Conservation (phyloP, 345 rosid genomes). For the Bretschneidera sinensis region DNA sequence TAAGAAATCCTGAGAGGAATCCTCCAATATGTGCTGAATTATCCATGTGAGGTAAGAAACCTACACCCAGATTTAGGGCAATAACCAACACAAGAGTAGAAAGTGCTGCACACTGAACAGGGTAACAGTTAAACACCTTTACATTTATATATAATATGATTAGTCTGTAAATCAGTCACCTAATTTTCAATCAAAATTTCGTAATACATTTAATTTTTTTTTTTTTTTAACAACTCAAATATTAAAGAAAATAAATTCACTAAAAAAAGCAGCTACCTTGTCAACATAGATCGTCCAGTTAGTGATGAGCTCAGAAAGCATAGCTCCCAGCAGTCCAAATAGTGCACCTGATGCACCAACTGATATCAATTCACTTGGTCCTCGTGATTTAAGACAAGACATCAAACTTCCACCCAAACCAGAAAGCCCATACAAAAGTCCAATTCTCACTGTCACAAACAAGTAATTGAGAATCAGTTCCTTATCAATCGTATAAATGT, state of each 20-base stretch:
- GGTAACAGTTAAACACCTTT: background rate
- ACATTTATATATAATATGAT: no score
- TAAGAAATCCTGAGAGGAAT: slow-evolving; percentile 65
- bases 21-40: slow-evolving; percentile 97
- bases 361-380: slow-evolving; percentile 34
- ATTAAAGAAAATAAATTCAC: no score
- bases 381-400: slow-evolving; percentile 44
- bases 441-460: slow-evolving; percentile 63
- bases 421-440: slow-evolving; percentile 56
- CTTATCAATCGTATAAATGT: background rate
- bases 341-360: slow-evolving; percentile 97
- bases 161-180: no score
- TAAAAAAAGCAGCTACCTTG: slow-evolving; percentile 44
- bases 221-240: no score
- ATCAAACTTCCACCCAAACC: slow-evolving; percentile 86
- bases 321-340: slow-evolving; percentile 93
- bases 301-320: slow-evolving; percentile 90
- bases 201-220: no score
- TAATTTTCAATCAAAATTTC: background rate
- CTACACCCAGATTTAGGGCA: slow-evolving; percentile 66
- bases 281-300: slow-evolving; percentile 88
- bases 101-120: slow-evolving; percentile 66
- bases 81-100: slow-evolving; percentile 57
- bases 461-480: background rate
- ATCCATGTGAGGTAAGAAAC: slow-evolving; percentile 75